A percentile compares a stretch with the other conserved stretches of the same genome.
Evolutionary conservation across 139 green algal species (phyloP).

Genomic region (Edaphochlamys debaryana): DNA sequence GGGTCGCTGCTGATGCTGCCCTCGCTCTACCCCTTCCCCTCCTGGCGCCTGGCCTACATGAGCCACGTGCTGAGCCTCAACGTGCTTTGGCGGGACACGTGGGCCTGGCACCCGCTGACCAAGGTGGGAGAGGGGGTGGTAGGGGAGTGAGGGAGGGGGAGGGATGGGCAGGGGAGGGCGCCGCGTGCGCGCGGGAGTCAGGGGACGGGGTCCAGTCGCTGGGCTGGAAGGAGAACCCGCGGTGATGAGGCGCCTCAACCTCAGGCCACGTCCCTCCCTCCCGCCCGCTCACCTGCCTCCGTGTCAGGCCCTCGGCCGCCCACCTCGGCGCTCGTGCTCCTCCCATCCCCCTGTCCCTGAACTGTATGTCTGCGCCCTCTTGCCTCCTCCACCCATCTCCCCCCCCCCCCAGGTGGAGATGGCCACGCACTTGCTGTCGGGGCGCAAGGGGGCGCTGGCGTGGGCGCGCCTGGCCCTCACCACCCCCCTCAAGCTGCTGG

Average conservation of each 20-base stretch:
- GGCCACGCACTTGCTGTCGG: not conserved
- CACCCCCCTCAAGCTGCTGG: slow-evolving; percentile 60
- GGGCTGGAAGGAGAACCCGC: too few species aligned
- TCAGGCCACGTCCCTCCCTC: too few species aligned
- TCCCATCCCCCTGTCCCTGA: too few species aligned
- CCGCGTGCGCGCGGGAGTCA: too few species aligned
- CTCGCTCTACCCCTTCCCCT: slow-evolving; percentile 48
- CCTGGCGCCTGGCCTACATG: slow-evolving; percentile 42
- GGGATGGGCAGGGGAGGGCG: too few species aligned
- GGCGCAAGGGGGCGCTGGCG: not conserved
- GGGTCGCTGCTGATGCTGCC: slow-evolving; percentile 63
- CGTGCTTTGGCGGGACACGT: slow-evolving; percentile 49
- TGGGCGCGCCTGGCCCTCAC: slow-evolving; percentile 24
- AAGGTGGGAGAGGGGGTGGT: not conserved
- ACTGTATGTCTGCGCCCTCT: too few species aligned
- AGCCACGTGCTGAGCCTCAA: slow-evolving; percentile 44
- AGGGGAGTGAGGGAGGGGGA: too few species aligned
- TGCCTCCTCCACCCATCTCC: not conserved
- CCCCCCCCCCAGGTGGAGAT: not conserved
- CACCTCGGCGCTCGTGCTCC: too few species aligned
- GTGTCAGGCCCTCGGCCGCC: too few species aligned
- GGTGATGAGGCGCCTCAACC: too few species aligned
- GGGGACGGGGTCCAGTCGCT: too few species aligned
- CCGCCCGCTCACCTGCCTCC: too few species aligned
- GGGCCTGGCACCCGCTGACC: slow-evolving; percentile 54